Evolutionary conservation across 2,329 filamentous ascomycete species (phyloP).

Genomic region (Leptographium galeiforme): DNA sequence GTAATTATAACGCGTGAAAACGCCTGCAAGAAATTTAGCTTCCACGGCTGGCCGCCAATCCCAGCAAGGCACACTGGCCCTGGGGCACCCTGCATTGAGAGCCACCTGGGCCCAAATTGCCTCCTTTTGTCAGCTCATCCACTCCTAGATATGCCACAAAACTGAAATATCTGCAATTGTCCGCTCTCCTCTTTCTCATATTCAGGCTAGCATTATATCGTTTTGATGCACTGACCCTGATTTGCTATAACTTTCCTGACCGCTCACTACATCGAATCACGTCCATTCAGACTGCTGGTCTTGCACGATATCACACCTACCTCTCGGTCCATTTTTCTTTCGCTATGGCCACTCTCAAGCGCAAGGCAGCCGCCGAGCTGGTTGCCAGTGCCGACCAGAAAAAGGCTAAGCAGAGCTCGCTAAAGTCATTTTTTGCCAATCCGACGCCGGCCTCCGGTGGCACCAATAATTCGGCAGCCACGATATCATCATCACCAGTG

Average conservation of each 20-base stretch:
- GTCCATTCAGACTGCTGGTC: neutral
- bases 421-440: slow-evolving; percentile 77
- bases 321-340: neutral
- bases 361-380: slow-evolving; percentile 41
- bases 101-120: neutral
- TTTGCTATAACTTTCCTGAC: neutral
- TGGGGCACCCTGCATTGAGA: neutral
- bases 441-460: slow-evolving; percentile 35
- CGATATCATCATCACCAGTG: slow-evolving; percentile 9
- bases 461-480: slow-evolving; percentile 12
- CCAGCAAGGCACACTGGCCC: neutral
- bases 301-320: neutral
- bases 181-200: too few species aligned
- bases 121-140: neutral
- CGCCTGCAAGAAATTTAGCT: neutral
- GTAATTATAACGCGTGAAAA: too few species aligned
- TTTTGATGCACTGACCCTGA: neutral
- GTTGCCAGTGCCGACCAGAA: slow-evolving; percentile 39
- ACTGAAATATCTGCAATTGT: too few species aligned
- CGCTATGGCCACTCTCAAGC: slow-evolving; percentile 46
- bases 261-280: neutral
- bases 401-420: slow-evolving; percentile 59
- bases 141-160: neutral
- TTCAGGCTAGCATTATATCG: neutral
- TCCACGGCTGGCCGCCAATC: neutral